These are phyloP conservation scores for Spathaspora hagerdaliae DNA, from an alignment of 805 yeast genomes.

Conservation along the genomic window DNA sequence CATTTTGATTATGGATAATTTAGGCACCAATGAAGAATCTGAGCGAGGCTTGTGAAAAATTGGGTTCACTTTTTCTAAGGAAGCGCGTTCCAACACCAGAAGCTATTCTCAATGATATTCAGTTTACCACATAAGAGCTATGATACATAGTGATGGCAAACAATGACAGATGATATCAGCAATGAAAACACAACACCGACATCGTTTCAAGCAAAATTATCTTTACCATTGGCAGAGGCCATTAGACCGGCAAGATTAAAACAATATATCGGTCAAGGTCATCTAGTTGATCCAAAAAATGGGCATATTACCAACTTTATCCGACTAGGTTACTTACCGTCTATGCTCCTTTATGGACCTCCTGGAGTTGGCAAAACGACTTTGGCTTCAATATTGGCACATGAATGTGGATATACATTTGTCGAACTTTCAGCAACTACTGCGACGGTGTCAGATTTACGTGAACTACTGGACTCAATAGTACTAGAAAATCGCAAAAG, in stretches of 20 bases:
- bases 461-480: conserved; percentile 51
- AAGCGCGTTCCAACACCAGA: no score
- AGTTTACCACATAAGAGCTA: neutral
- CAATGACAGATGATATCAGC: neutral
- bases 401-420: conserved; percentile 51
- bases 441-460: conserved; percentile 62
- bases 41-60: no score
- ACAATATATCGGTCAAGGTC: conserved; percentile 83
- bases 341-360: conserved; percentile 90
- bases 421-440: conserved; percentile 85
- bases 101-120: no score
- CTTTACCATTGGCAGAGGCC: conserved; percentile 65
- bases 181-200: neutral
- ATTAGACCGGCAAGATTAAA: conserved; percentile 71
- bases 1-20: no score
- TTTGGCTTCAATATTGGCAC: conserved; percentile 63
- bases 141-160: neutral
- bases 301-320: conserved; percentile 70
- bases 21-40: no score
- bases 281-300: conserved; percentile 54
- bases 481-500: conserved; percentile 42
- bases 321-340: conserved; percentile 64
- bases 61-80: no score
- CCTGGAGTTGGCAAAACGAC: conserved; percentile 97
- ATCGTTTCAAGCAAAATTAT: neutral